Evolutionary conservation across 371 early-diverging fungal species (phyloP).

Genomic region (Apophysomyces trapeziformis): DNA sequence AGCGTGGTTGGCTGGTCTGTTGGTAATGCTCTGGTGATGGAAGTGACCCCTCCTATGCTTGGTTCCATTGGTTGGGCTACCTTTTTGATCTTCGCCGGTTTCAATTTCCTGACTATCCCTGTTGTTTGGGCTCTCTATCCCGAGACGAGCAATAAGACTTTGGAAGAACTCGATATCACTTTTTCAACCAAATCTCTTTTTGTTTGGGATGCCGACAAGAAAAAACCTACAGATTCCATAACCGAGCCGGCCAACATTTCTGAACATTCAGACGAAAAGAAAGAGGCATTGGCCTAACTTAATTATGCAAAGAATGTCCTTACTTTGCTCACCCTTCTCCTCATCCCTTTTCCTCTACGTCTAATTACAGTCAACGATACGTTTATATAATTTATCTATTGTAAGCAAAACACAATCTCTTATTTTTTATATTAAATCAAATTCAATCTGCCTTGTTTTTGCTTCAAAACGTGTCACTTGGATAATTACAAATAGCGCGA

Average conservation of each 20-base stretch:
- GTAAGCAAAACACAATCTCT: too few species aligned
- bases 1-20: conserved; percentile 52
- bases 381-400: too few species aligned
- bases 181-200: conserved; percentile 43
- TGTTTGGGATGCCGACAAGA: conserved; percentile 49
- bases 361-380: too few species aligned
- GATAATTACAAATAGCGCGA: too few species aligned
- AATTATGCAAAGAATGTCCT: background rate
- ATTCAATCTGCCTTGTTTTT: too few species aligned
- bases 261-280: background rate
- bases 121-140: conserved; percentile 39
- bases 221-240: background rate
- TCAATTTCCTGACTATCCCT: conserved; percentile 46
- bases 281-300: background rate
- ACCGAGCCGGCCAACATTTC: background rate
- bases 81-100: conserved; percentile 43
- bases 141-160: conserved; percentile 43
- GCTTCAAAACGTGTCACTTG: too few species aligned
- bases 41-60: conserved; percentile 48
- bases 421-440: too few species aligned
- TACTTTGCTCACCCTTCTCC: background rate
- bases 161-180: conserved; percentile 46
- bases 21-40: conserved; percentile 47
- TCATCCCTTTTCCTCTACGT: background rate
- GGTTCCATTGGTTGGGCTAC: conserved; percentile 45